Conservation (phyloP, 164 flowering plant genomes). For the Macadamia integrifolia region DNA sequence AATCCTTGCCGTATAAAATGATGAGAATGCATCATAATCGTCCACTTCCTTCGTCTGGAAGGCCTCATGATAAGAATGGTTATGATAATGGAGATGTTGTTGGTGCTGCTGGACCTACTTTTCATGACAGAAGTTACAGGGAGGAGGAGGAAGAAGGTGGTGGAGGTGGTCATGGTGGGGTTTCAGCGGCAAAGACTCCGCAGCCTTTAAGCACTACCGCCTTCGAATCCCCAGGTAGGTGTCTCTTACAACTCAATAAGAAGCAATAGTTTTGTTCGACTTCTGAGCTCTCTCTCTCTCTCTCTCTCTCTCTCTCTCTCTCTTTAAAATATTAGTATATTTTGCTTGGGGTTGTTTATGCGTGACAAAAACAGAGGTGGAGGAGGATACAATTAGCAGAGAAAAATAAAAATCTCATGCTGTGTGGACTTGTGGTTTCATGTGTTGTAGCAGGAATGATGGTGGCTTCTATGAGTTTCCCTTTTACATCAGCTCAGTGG, state of each 20-base stretch:
- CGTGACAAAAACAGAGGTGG: neutral
- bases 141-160: conserved; percentile 14
- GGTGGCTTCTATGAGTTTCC: conserved; percentile 26
- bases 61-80: no score
- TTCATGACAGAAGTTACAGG: conserved; percentile 16
- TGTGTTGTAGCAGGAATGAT: conserved; percentile 11
- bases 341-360: neutral
- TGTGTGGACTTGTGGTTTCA: conserved; percentile 3
- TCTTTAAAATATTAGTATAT: neutral
- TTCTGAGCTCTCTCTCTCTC: neutral
- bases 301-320: neutral
- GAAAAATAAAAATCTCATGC: neutral
- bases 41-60: neutral
- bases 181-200: conserved; percentile 18
- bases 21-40: conserved; percentile 20
- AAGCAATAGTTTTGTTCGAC: neutral
- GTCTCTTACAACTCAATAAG: neutral
- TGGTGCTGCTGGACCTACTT: conserved; percentile 27
- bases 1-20: conserved; percentile 29
- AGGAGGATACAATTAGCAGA: neutral
- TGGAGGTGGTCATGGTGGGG: conserved; percentile 21
- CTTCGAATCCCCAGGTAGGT: conserved; percentile 38
- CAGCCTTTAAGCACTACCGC: conserved; percentile 33
- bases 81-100: neutral
- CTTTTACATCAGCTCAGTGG: conserved; percentile 62